Percentiles rank a stretch among this genome's conserved stretches.
These are phyloP conservation scores for Aureobasidium mangrovei DNA, from an alignment of 2,329 filamentous ascomycete species.

Conservation along the genomic window DNA sequence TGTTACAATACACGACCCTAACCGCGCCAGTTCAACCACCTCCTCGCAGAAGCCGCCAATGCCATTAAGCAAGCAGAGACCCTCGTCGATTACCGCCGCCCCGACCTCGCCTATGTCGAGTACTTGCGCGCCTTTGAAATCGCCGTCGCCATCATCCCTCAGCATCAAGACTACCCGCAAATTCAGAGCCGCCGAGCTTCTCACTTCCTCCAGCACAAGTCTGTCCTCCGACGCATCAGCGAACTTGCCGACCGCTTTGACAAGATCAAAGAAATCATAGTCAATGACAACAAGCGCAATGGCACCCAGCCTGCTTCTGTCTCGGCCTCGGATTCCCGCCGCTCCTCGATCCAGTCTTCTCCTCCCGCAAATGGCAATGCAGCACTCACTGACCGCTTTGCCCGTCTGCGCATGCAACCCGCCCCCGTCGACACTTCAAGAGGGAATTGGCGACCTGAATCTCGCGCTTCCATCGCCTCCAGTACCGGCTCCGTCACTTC, in stretches of 20 bases:
- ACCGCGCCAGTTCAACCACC: slow-evolving; percentile 19
- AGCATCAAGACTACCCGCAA: slow-evolving; percentile 59
- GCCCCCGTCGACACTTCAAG: slow-evolving; percentile 14
- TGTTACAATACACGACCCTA: slow-evolving; percentile 12
- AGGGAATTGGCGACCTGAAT: slow-evolving; percentile 18
- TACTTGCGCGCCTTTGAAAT: slow-evolving; percentile 78
- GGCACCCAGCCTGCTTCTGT: slow-evolving; percentile 43
- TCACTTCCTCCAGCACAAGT: neutral
- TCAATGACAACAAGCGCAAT: slow-evolving; percentile 45
- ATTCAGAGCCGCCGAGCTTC: neutral
- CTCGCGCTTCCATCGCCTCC: slow-evolving; percentile 22
- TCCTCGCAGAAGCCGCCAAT: slow-evolving; percentile 34
- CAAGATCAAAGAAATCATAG: slow-evolving; percentile 42
- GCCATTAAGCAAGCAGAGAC: slow-evolving; percentile 47
- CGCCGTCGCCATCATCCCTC: slow-evolving; percentile 64
- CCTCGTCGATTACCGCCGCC: slow-evolving; percentile 52
- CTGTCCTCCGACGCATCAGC: slow-evolving; percentile 26
- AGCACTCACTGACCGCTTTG: slow-evolving; percentile 27
- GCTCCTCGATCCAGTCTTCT: slow-evolving; percentile 12
- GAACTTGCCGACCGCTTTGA: slow-evolving; percentile 35
- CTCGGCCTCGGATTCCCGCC: slow-evolving; percentile 15
- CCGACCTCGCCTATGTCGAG: slow-evolving; percentile 70
- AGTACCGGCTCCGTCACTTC: slow-evolving; percentile 21
- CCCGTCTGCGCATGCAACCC: slow-evolving; percentile 21
- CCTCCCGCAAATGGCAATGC: slow-evolving; percentile 35